Base-by-base conservation (phyloP, 2,329 filamentous ascomycete genomes). In the Leptographium radiaticola region DNA sequence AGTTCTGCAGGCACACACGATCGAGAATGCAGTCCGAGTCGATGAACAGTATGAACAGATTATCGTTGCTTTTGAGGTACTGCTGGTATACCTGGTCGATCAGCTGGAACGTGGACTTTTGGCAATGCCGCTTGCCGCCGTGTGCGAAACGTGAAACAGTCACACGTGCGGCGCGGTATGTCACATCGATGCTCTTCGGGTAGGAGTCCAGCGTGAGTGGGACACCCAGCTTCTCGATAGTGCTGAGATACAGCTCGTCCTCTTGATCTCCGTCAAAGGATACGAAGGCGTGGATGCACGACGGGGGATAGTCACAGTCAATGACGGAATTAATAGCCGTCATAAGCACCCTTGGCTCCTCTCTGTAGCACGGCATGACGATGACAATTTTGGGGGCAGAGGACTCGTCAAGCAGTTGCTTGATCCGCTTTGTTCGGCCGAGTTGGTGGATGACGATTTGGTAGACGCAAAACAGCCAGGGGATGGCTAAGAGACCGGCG, bases 1-100 rank as follows among this genome's bases (percentile, higher is more conserved):
- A 97, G 67, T 96, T 97, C 66, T 96, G 91, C 56, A 97, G 80
- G 66, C 91, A 97, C 43, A 90, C 81, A 55, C 83, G 80, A 71
- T 97, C 91, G 50, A 97, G 74, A 58, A 96, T 93, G 68, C 93
- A 97, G 66, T 97, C 91, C 0, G 90, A 96, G 70, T 97, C 91
- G 65, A 97, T 96, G 70, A 97, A 97, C 12, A 97, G 79, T 52
- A 97, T 85, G 66, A 97, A 97, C 0, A 97, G 73, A 62, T 97
- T 88, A 68, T 97, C 91, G 65, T 95, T 88, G 49, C 82, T 77
- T 68, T 84, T 86, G 52, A 95, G 75, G 60, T 97, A 97, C 54
- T 89, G 80, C 51, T 84, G 79, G 67, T 96, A 97, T 16, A 97
- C 84, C 63, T 85, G 89, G 71, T 97, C 89, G 62, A 97, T 95